Evolutionary conservation across 2,329 filamentous ascomycete genomes (phyloP), one percentile per base, ranked within the genome.

Genomic region (Epichloe scottii): DNA sequence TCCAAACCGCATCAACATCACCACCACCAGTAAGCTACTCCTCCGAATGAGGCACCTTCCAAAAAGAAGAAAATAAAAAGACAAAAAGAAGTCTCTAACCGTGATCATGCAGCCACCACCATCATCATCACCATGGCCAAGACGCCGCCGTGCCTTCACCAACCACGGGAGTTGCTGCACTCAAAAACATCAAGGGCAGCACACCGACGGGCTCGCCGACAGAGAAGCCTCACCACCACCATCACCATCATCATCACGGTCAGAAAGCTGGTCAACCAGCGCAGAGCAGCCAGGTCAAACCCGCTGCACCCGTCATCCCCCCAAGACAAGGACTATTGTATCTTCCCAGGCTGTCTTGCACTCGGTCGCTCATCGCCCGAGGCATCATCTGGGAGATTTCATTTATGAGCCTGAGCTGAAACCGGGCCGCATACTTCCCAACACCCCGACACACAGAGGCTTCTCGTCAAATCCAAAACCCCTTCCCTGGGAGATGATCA

Each of bases 361-460:
- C 2, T 82, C 81, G 33, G 81, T 91, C 4, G 75, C 83, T 1
- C 71, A 84, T 52, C 75, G 80, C 17, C 85, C 87, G 8, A 84
- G 89, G 10, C 78, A 81, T 51, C 89, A 96, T 63, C 77, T 97
- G 2, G 91, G 91, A 35, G 87, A 89, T 52, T 85, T 87, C 4
- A 73, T 95, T 14, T 97, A 97, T 63, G 77, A 85, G 47, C 80
- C 87, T 1, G 76, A 72, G 5, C 72, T 95, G 4, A 76, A 72
- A 56, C 70, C 77, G 0, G 69, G 71, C 4, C 69, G 77, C 10
- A 61, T 77, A 12, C 65, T 75, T 11, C 69, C 68, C 2, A 68
- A 65, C 8, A 61, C 58, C 1, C 63, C 67, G 11, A 67, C 66
- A 0, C 66, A 68, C 45, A 66, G 71, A 14, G 70, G 73, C 4